Conservation (phyloP, 2,329 filamentous ascomycete genomes). For the Fusarium kyushuense region DNA sequence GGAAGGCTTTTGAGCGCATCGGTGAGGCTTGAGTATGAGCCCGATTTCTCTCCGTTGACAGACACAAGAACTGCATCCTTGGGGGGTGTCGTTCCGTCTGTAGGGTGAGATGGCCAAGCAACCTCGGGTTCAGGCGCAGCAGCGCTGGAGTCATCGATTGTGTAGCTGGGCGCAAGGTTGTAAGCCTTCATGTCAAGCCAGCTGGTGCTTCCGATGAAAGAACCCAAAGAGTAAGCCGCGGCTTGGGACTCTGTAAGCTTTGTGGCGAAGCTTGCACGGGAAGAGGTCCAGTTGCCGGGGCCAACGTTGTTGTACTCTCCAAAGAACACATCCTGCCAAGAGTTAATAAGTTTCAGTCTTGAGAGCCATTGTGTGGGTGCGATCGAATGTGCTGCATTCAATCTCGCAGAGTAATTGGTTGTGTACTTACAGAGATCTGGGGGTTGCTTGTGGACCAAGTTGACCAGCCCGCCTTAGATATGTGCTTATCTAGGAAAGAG, state of each 20-base stretch:
- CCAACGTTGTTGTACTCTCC: constrained; percentile 71
- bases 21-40: constrained; percentile 49
- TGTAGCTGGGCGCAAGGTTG: constrained; percentile 42
- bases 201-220: constrained; percentile 40
- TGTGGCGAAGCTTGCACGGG: constrained; percentile 40
- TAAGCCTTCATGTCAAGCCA: constrained; percentile 46
- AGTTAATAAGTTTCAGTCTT: background rate
- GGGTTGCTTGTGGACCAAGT: constrained; percentile 70
- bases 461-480: constrained; percentile 47
- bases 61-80: constrained; percentile 58
- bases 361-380: too few relatives aligned
- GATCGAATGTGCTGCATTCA: too few relatives aligned
- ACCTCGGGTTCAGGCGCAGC: constrained; percentile 21
- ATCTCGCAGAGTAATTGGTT: too few relatives aligned
- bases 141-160: constrained; percentile 4
- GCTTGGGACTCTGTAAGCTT: constrained; percentile 39
- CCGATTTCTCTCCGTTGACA: constrained; percentile 39
- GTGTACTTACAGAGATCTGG: constrained; percentile 56
- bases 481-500: constrained; percentile 58
- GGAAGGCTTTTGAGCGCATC: constrained; percentile 50
- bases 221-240: constrained; percentile 29
- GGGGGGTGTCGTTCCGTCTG: constrained; percentile 57
- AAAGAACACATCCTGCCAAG: constrained; percentile 60
- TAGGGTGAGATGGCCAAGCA: constrained; percentile 47
- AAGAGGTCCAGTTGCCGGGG: constrained; percentile 40